Percentiles rank a stretch among this genome's conserved stretches.
phyloP scores from a whole-genome alignment of 2,329 filamentous ascomycete genomes.

The Aspergillus pseudonomiae region DNA sequence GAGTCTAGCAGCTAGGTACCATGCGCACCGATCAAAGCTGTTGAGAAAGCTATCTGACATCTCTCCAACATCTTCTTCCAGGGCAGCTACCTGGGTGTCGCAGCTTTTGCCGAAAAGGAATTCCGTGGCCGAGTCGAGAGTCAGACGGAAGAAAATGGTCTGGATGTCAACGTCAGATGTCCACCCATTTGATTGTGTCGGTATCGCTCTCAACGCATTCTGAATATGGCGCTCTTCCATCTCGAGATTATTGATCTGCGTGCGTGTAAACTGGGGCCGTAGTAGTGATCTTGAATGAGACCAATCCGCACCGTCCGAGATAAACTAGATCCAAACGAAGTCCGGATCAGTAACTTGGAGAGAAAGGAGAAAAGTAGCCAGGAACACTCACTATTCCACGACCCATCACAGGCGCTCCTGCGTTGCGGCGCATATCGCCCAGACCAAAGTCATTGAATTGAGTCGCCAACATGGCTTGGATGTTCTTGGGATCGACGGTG shows the following conservation, averaged over 20 bases:
- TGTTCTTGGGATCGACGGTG: conserved; percentile 57
- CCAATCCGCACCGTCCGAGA: conserved; percentile 77
- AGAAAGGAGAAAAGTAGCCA: neutral
- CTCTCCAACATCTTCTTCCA: conserved; percentile 1
- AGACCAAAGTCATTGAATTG: conserved; percentile 85
- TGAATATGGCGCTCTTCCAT: conserved; percentile 79
- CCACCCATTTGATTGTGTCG: conserved; percentile 54
- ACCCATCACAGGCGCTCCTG: conserved; percentile 42
- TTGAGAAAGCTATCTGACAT: conserved; percentile 24
- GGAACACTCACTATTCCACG: conserved; percentile 47
- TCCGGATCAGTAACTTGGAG: neutral
- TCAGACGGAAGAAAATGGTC: conserved; percentile 78
- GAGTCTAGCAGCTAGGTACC: conserved; percentile 23
- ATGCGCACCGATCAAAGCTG: conserved; percentile 37
- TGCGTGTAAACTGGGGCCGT: conserved; percentile 81
- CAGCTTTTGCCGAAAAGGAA: conserved; percentile 75
- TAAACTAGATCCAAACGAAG: conserved; percentile 37
- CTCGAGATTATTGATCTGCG: conserved; percentile 78
- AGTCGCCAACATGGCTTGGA: conserved; percentile 81
- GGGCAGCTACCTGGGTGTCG: conserved; percentile 49
- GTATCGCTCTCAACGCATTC: conserved; percentile 68
- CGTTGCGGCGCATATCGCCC: conserved; percentile 72
- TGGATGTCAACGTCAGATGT: conserved; percentile 65
- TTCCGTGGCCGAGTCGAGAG: conserved; percentile 81
- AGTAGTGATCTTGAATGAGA: conserved; percentile 76